Percentiles rank a stretch among this genome's conserved stretches.
Conservation (phyloP, 305 asterid genomes). For the Fraxinus sp. region DNA sequence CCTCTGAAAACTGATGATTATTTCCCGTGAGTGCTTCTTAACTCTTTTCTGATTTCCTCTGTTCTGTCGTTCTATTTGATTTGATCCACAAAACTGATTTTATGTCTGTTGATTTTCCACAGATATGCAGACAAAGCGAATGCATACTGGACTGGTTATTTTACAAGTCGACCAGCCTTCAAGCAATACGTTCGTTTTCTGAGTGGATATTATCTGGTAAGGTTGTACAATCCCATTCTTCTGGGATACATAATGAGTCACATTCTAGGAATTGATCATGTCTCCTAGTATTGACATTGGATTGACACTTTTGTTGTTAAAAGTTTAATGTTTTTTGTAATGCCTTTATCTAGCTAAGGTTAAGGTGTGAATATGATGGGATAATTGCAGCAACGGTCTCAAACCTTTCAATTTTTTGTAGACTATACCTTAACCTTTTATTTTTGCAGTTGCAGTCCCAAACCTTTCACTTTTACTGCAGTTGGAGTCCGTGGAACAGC, state of each 20-base stretch:
- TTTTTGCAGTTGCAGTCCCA: too few species aligned
- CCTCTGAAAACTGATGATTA: slow-evolving; percentile 77
- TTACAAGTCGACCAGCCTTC: slow-evolving; percentile 77
- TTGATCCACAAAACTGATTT: background rate
- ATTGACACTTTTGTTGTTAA: too few species aligned
- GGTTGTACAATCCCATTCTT: slow-evolving; percentile 9
- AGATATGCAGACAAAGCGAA: slow-evolving; percentile 63
- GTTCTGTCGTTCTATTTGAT: background rate
- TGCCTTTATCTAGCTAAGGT: too few species aligned
- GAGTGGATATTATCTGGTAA: slow-evolving; percentile 83
- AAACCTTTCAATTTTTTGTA: too few species aligned
- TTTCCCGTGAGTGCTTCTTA: slow-evolving; percentile 64
- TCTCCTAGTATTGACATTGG: background rate
- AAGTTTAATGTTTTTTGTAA: too few species aligned
- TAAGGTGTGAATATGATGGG: too few species aligned
- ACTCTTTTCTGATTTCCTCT: slow-evolving; percentile 20
- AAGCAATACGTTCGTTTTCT: slow-evolving; percentile 67
- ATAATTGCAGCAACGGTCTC: too few species aligned
- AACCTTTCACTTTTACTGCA: too few species aligned
- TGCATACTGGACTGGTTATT: slow-evolving; percentile 87
- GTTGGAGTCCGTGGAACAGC: too few species aligned
- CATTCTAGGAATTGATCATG: background rate
- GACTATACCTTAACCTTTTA: too few species aligned
- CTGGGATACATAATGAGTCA: background rate
- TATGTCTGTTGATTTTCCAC: slow-evolving; percentile 16